Evolutionary conservation across 768 basidiomycete species (phyloP), one percentile per base, ranked within the genome.

Genomic region (Psilocybe cubensis): DNA sequence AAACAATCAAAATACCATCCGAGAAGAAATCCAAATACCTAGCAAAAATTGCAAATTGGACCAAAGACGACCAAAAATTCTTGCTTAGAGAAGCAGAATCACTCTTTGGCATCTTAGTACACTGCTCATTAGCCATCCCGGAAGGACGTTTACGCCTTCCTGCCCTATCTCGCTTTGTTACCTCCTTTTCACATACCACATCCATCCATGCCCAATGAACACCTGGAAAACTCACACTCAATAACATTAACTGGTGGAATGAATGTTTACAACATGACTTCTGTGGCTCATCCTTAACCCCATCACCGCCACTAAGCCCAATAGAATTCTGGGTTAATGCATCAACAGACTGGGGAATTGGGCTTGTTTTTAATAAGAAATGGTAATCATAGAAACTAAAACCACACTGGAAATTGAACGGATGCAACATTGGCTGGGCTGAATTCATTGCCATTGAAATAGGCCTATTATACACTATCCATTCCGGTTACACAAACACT

Each of bases 381-480:
- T 79, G 74, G 76, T 53, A 68, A 0, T 65, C 74, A 0, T 77
- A 72, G 75, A 48, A 67, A 6, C 61, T 78, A 1, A 40, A 29
- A 17, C 35, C 41, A 0, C 63, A 62, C 0, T 77, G 75, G 73
- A 57, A 58, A 24, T 21, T 49, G 3, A 54, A 72, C 2, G 70
- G 66, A 12, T 61, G 73, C 1, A 65, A 72, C 10, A 78, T 77
- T 7, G 74, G 74, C 0, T 79, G 78, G 77, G 77, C 71, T 0
- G 76, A 78, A 57, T 75, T 78, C 66, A 63, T 76, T 3, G 77
- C 74, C 0, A 60, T 78, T 4, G 76, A 78, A 46, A 54, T 79
- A 0, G 74, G 73, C 1, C 38, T 74, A 0, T 59, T 61, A 2
- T 52, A 68, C 0, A 52, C 73, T 0, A 59, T 75, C 4, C 46